Base-by-base conservation (phyloP, 2,329 filamentous ascomycete genomes). In the Claviceps capensis region DNA sequence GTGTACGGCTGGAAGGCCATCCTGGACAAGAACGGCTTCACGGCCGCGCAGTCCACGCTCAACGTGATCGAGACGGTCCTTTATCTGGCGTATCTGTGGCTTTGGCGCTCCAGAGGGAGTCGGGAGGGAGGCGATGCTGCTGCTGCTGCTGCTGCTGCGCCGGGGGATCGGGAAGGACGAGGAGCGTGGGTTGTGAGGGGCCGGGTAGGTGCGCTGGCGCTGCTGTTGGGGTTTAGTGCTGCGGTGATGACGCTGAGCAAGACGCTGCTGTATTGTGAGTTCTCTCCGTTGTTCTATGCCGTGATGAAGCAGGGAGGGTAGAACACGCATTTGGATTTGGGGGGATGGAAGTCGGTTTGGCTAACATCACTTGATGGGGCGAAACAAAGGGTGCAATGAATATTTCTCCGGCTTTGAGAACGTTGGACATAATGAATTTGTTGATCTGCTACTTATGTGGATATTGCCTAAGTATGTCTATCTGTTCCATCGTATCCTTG, bases 1-100 rank as follows among this genome's bases (percentile, higher is more conserved):
- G 74, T 91, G 36, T 95, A 95, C 70, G 88, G 88, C 42, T 83
- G 77, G 72, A 82, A 83, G 60, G 83, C 85, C 4, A 88, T 77
- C 64, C 69, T 86, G 55, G 73, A 73, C 16, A 66, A 74, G 22
- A 81, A 82, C 63, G 88, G 88, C 38, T 95, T 94, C 68, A 86
- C 86, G 0, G 78, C 76, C 43, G 87, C 88, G 40, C 88, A 95
- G 73, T 77, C 77, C 30, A 60, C 72, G 6, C 63, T 90, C 57
- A 93, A 91, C 62, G 65, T 79, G 6, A 59, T 86, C 51, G 87
- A 93, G 73, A 81, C 78, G 3, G 52, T 70, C 37, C 73, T 82
- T 60, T 91, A 90, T 63, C 36, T 66, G 69, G 52, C 72, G 69
- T 67, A 91, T 81, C 60, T 71, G 44, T 65, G 56, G 53, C 51